These are phyloP conservation scores for Penicillium turbatum DNA, from an alignment of 495 filamentous ascomycete genomes.

Conservation along the genomic window DNA sequence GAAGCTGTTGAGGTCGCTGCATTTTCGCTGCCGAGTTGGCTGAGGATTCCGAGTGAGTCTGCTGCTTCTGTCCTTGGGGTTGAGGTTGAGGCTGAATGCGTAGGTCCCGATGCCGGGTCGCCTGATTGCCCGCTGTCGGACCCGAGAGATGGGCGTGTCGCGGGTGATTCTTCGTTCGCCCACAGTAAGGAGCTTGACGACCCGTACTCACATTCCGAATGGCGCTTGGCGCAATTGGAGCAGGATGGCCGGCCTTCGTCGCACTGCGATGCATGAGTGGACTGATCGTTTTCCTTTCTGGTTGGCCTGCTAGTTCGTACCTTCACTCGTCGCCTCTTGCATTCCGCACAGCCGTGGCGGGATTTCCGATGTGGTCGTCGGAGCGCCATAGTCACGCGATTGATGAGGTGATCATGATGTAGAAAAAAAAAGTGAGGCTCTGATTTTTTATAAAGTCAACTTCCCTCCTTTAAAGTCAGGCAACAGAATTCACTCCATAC, in stretches of 20 bases:
- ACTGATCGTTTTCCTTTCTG: background rate
- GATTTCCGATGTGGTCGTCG: conserved; percentile 35
- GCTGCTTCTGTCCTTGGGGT: background rate
- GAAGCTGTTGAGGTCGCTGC: conserved; percentile 1
- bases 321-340: conserved; percentile 40
- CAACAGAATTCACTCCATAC: conserved; percentile 20
- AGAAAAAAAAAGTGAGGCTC: background rate
- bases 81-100: conserved; percentile 3
- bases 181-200: conserved; percentile 35
- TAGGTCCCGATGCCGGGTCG: conserved; percentile 12
- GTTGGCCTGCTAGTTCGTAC: conserved; percentile 11
- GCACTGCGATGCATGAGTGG: conserved; percentile 24
- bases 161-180: conserved; percentile 33
- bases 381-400: conserved; percentile 29
- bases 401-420: background rate
- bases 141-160: conserved; percentile 15
- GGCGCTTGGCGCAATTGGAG: conserved; percentile 39
- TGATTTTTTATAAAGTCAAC: background rate
- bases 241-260: conserved; percentile 37
- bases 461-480: conserved; percentile 6
- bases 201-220: conserved; percentile 39
- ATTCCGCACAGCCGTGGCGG: conserved; percentile 33
- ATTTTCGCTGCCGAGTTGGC: conserved; percentile 17
- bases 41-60: conserved; percentile 29
- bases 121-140: conserved; percentile 23